Base-by-base conservation (phyloP, 257 asterid species). In the Solanum acaule region DNA sequence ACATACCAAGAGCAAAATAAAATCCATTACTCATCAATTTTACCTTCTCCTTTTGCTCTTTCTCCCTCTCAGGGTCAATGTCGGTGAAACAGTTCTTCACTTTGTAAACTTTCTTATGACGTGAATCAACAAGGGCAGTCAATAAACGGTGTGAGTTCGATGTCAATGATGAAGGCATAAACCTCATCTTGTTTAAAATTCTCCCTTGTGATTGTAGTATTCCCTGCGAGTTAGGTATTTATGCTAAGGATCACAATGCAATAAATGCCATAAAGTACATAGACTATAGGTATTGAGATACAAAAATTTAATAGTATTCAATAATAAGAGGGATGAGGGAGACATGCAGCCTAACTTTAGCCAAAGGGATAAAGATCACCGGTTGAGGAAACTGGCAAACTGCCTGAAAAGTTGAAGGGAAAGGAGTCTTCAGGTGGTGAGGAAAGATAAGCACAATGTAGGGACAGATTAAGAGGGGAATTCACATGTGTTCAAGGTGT, bases 61-160 rank as follows among this genome's bases (percentile, higher is more conserved):
- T 97, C 95, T 97, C 99, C 91, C 95, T 93, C 95, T 97, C 99
- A 84, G 99, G 99, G 86, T 97, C 99, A 34, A 96, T 96, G 89
- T 95, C 99, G 81, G 99, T 97, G 91, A 96, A 91, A 92, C 99
- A 97, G 92, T 96, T 97, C 94, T 97, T 97, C 87, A 97, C 97
- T 91, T 93, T 97, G 92, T 92, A 95, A 33, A 93, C 98, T 91
- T 97, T 97, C 91, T 95, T 97, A 94, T 96, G 98, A 18, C 99
- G 97, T 42, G 99, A 97, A 92, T 96, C 99, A 86, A 97, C 99
- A 38, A 97, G 96, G 84, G 99, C 99, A 88, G 99, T 96, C 93
- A 97, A 92, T 88, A 97, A 84, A 68, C 98, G 93, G 91, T 97
- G 99, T 63, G 99, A 97, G 87, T 95, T 96, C 59, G 99, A 97